These are phyloP conservation scores for Penicillium waksmanii DNA, from an alignment of 495 filamentous ascomycete species.

Conservation along the genomic window DNA sequence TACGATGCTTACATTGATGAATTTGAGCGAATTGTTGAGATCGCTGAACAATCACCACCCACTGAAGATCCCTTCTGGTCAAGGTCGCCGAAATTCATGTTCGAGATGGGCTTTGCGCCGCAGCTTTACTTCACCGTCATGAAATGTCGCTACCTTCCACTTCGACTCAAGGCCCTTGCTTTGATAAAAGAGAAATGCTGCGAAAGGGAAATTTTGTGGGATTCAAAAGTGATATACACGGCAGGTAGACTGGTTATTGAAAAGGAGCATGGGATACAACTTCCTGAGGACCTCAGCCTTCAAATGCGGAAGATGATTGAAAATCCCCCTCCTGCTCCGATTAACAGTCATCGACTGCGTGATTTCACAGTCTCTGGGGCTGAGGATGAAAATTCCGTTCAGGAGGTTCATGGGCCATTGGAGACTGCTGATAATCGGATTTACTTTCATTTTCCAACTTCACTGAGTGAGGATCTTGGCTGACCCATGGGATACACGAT, in stretches of 20 bases:
- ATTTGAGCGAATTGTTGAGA: slow-evolving; percentile 11
- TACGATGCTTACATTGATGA: slow-evolving; percentile 8
- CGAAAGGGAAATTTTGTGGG: slow-evolving; percentile 7
- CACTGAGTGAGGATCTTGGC: background rate
- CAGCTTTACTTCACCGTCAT: slow-evolving; percentile 7
- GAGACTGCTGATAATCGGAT: background rate
- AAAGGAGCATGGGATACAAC: slow-evolving; percentile 2
- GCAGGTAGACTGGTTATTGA: background rate
- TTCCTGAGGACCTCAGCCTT: background rate
- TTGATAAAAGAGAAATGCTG: slow-evolving; percentile 1
- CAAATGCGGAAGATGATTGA: background rate
- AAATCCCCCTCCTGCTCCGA: background rate
- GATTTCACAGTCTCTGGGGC: background rate
- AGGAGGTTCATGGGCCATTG: background rate
- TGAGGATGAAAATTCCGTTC: background rate
- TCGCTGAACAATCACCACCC: slow-evolving; percentile 1
- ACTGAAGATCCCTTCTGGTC: slow-evolving; percentile 1
- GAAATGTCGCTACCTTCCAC: slow-evolving; percentile 11
- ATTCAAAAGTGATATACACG: background rate
- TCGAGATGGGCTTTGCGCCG: slow-evolving; percentile 9
- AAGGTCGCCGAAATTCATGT: slow-evolving; percentile 7
- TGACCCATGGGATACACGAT: background rate
- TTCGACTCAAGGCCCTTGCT: slow-evolving; percentile 6
- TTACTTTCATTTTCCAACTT: slow-evolving; percentile 5
- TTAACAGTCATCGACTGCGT: background rate